These are phyloP conservation scores for Carex kokanica DNA, from an alignment of 176 grass and related monocot genomes.

Conservation along the genomic window DNA sequence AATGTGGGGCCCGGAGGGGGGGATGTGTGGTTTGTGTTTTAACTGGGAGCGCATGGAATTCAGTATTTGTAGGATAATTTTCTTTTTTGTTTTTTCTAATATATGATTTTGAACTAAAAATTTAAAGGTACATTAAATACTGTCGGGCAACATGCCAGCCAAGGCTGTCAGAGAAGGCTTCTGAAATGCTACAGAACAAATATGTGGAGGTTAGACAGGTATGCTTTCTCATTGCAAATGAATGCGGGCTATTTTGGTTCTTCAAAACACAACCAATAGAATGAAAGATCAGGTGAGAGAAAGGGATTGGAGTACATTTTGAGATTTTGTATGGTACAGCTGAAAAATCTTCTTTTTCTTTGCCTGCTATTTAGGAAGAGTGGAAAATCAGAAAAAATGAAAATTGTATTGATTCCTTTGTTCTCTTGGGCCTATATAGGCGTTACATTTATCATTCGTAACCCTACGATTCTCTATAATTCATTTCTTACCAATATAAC, in stretches of 20 bases:
- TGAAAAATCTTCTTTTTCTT: background rate
- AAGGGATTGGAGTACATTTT: background rate
- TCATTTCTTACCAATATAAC: no score
- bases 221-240: background rate
- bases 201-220: constrained; percentile 99
- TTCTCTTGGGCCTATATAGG: no score
- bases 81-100: background rate
- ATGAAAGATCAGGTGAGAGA: background rate
- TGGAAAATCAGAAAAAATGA: no score
- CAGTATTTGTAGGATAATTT: constrained; percentile 15
- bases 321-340: background rate
- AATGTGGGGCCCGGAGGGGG: background rate
- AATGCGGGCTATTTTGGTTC: background rate
- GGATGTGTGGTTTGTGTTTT: background rate
- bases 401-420: no score
- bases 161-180: constrained; percentile 80
- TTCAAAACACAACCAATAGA: background rate
- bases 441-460: no score
- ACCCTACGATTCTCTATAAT: no score
- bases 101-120: constrained; percentile 14
- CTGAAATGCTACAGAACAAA: constrained; percentile 96
- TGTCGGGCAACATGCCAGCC: constrained; percentile 74
- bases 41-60: background rate
- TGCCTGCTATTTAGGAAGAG: background rate
- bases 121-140: constrained; percentile 78